These are phyloP conservation scores for Odonthalia washingtoniensis DNA, from an alignment of 31 red algal genomes.

Conservation along the genomic window DNA sequence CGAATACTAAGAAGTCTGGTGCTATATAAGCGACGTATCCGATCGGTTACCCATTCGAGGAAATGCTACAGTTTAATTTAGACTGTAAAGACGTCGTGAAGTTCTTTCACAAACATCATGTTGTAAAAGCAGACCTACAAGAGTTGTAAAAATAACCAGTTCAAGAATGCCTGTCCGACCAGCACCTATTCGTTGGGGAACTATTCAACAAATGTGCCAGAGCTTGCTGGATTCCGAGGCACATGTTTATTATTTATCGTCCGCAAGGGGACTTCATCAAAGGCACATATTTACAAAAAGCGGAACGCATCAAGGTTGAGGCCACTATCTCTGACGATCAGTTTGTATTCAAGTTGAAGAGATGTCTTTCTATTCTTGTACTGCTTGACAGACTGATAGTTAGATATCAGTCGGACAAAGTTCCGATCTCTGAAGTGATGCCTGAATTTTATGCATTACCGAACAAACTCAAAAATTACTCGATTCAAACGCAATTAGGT, in stretches of 20 bases:
- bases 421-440: neutral
- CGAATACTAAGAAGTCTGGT: neutral
- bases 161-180: neutral
- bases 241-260: neutral
- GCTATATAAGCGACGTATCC: neutral
- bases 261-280: neutral
- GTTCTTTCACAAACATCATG: neutral
- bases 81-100: neutral
- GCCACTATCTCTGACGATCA: neutral
- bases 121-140: neutral
- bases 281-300: neutral
- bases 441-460: neutral
- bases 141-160: neutral
- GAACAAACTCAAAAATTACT: neutral
- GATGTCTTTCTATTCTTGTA: neutral
- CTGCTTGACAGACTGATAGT: neutral
- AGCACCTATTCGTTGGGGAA: neutral
- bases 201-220: neutral
- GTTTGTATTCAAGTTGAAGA: neutral
- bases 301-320: neutral
- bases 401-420: too few species aligned
- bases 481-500: neutral
- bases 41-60: neutral
- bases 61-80: neutral
- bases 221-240: neutral